These are phyloP conservation scores for Suhomyces bokatorum DNA, from an alignment of 1,139 yeast species.

Conservation along the genomic window DNA sequence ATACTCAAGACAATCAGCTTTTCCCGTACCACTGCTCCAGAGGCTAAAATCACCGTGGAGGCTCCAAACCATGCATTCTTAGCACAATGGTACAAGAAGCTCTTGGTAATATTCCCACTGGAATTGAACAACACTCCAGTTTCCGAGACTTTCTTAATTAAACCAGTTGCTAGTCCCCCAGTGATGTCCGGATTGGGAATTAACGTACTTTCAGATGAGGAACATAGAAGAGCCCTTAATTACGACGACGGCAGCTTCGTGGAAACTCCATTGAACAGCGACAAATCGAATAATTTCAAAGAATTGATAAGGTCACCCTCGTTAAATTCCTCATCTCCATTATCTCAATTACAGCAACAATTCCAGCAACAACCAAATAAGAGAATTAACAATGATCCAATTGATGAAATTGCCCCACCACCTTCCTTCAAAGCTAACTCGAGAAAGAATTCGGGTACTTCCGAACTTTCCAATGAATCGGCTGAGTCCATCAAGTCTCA, in stretches of 20 bases:
- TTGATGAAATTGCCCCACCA: conserved; percentile 10
- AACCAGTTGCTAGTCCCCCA: conserved; percentile 20
- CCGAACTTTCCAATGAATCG: conserved; percentile 21
- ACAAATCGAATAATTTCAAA: conserved; percentile 20
- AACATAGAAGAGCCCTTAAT: conserved; percentile 10
- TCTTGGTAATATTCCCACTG: conserved; percentile 34
- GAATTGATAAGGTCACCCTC: conserved; percentile 28
- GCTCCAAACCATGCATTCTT: conserved; percentile 24
- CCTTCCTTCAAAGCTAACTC: conserved; percentile 9
- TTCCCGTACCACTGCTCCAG: conserved; percentile 10
- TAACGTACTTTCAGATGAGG: conserved; percentile 27
- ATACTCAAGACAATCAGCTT: conserved; percentile 31
- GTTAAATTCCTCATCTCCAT: conserved; percentile 18
- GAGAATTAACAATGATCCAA: neutral
- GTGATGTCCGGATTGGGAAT: conserved; percentile 40
- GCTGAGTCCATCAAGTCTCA: conserved; percentile 22
- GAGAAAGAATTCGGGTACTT: conserved; percentile 17
- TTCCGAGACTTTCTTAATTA: conserved; percentile 24
- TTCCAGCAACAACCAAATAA: conserved; percentile 12
- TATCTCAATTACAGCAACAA: conserved; percentile 18
- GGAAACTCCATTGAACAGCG: conserved; percentile 14
- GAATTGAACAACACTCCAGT: conserved; percentile 28
- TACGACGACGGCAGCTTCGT: conserved; percentile 5
- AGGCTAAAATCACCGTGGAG: conserved; percentile 11
- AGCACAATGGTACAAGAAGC: conserved; percentile 29